Base-by-base conservation (phyloP, 2,329 filamentous ascomycete species). In the Phialophora tarda region DNA sequence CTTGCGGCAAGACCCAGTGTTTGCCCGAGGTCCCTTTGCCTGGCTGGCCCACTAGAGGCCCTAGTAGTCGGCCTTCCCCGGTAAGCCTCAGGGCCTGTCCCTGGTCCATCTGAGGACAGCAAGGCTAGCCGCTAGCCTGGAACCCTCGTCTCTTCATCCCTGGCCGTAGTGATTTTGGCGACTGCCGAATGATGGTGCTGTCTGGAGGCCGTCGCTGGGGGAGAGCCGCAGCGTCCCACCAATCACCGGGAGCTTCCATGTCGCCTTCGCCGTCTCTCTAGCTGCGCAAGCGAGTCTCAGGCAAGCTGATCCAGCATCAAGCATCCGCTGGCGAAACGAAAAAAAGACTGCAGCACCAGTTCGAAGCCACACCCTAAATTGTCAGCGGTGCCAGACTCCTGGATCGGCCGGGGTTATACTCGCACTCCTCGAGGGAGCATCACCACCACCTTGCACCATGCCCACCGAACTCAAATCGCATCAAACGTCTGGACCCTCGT, bases 241-340 rank as follows among this genome's bases (percentile, higher is more conserved):
- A 61, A 61, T 61, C 47, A 61, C 48, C 8, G 10, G 17, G 7
- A 3, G 47, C 6, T 24, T 17, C 51, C 32, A 2, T 11, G 14
- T 55, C 60, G 38, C 60, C 60, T 62, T 51, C 59, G 44, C 59
- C 47, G 59, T 61, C 12, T 53, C 30, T 23, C 48, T 56, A 24
- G 28, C 56, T 30, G 57, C 23, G 21, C 11, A 55, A 44, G 41
- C 53, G 53, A 62, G 61, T 63, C 54, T 63, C 61, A 51, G 38
- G 54, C 47, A 60, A 62, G 61, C 62, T 58, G 62, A 57, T 64
- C 58, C 55, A 59, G 47, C 55, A 59, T 60, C 38, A 58, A 41
- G 54, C 56, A 68, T 63, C 57, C 59, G 34, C 28, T 59, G 50
- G 57, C 57, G 57, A 59, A 23, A 59, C 57, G 44, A 50, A 50